Evolutionary conservation across 208 protist species (phyloP).

Genomic region (Leishmania turanica): DNA sequence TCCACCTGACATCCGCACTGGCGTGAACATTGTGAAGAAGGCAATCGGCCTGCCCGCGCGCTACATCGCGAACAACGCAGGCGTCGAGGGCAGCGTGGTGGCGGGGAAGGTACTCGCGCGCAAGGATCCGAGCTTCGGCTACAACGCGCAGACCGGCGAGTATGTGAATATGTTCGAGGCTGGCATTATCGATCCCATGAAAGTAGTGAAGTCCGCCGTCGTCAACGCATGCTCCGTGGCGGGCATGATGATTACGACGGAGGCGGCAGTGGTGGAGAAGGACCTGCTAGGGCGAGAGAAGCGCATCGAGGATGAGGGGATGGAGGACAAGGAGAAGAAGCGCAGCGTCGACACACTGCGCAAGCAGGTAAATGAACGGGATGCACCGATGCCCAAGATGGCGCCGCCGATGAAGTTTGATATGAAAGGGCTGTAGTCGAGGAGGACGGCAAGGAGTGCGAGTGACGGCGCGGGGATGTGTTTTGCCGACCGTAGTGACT

Average conservation of each 20-base stretch:
- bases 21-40: constrained; percentile 83
- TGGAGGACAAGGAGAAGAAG: constrained; percentile 83
- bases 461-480: neutral
- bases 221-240: constrained; percentile 98
- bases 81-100: constrained; percentile 97
- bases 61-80: constrained; percentile 98
- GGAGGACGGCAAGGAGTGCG: neutral
- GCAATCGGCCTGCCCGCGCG: constrained; percentile 84
- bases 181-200: constrained; percentile 99
- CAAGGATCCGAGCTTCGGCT: constrained; percentile 92
- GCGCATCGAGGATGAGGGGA: constrained; percentile 81
- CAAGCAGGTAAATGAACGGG: constrained; percentile 76
- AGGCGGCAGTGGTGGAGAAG: constrained; percentile 96
- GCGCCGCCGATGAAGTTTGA: constrained; percentile 89
- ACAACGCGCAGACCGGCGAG: constrained; percentile 95
- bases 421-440: constrained; percentile 78
- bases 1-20: constrained; percentile 71
- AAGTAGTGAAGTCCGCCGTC: constrained; percentile 98
- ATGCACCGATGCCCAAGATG: constrained; percentile 82
- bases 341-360: constrained; percentile 69
- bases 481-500: neutral
- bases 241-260: constrained; percentile 99
- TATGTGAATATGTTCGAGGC: constrained; percentile 98
- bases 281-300: constrained; percentile 51
- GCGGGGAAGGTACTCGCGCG: constrained; percentile 95